These are phyloP conservation scores for Elaeis guineensis DNA, from an alignment of 176 grass and related monocot genomes.

Conservation along the genomic window DNA sequence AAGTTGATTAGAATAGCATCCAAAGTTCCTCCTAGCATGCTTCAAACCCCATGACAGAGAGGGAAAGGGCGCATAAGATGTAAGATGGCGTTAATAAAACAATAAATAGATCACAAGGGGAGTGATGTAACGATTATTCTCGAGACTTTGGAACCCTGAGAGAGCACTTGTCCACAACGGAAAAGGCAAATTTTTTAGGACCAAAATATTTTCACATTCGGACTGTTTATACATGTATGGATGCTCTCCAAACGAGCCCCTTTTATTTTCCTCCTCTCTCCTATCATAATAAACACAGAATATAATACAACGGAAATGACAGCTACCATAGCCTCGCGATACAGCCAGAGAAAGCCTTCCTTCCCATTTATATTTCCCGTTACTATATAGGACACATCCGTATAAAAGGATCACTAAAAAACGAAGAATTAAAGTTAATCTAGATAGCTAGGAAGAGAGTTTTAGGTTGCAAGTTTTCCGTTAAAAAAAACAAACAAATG, in stretches of 20 bases:
- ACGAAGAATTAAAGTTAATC: too few species aligned
- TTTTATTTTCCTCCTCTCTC: neutral
- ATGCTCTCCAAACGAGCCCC: conserved; percentile 6
- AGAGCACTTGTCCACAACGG: conserved; percentile 30
- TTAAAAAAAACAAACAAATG: too few species aligned
- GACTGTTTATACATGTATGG: too few species aligned
- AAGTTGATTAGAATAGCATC: conserved; percentile 28
- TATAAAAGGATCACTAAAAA: conserved; percentile 29
- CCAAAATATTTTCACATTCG: neutral
- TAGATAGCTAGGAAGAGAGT: too few species aligned
- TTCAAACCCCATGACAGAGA: neutral
- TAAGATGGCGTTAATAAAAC: neutral
- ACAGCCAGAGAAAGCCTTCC: conserved; percentile 31
- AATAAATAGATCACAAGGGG: neutral
- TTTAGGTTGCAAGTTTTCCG: too few species aligned
- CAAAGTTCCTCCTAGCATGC: conserved; percentile 15
- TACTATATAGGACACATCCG: conserved; percentile 31
- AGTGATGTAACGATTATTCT: conserved; percentile 48
- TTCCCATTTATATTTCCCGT: neutral
- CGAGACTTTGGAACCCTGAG: conserved; percentile 53
- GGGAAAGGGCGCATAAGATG: neutral
- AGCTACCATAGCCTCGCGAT: conserved; percentile 56
- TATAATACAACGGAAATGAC: conserved; percentile 4
- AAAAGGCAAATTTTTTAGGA: neutral
- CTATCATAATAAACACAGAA: neutral